Conservation (phyloP, 2,329 filamentous ascomycete species). For the Fusarium phyllophilum region DNA sequence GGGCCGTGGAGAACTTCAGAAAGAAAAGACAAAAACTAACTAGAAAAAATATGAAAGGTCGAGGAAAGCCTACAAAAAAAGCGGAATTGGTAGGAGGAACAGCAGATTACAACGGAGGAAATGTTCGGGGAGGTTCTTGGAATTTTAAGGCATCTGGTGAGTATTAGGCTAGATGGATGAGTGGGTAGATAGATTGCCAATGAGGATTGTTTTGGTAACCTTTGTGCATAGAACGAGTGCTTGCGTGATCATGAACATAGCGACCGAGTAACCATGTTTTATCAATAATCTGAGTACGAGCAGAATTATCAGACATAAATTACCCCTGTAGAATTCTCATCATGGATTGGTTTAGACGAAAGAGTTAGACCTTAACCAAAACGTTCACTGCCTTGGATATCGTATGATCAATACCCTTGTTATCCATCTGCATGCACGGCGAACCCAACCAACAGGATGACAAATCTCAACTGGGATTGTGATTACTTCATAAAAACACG, state of each 20-base stretch:
- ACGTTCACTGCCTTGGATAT: background rate
- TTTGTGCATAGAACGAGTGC: no score
- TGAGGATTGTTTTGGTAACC: no score
- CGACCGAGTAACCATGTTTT: rapidly evolving
- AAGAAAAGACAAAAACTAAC: background rate
- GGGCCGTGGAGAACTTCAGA: background rate
- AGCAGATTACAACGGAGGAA: no score
- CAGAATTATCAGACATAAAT: rapidly evolving
- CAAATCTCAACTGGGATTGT: background rate
- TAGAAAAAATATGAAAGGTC: background rate
- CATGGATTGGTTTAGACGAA: no score
- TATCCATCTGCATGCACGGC: background rate
- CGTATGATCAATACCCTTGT: slow-evolving; percentile 14
- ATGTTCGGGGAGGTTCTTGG: background rate
- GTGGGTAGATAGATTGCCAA: background rate
- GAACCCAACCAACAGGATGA: slow-evolving; percentile 5
- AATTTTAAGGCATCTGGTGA: background rate
- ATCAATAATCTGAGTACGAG: background rate
- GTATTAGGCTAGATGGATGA: background rate
- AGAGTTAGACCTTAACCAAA: background rate
- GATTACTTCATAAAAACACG: background rate
- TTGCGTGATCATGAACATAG: background rate
- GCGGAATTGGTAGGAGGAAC: rapidly evolving
- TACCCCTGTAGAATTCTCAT: background rate
- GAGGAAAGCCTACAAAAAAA: background rate